phyloP scores from a whole-genome alignment of 805 yeast species.

The Wilhelminamyces savonicus region DNA sequence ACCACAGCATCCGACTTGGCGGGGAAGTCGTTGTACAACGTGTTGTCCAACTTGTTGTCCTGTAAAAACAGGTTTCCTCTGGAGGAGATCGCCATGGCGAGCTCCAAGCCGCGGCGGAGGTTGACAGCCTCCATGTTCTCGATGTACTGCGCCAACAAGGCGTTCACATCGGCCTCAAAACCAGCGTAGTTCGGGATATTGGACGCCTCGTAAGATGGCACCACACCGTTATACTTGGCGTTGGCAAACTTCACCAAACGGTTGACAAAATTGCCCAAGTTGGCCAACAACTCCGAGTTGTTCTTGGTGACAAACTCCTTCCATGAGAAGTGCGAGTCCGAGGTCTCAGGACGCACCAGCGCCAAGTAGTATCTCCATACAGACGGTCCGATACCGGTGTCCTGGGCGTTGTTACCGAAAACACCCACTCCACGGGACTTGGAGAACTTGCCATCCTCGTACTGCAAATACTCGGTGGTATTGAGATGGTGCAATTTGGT shows the following conservation, averaged over 20 bases:
- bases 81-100: slow-evolving; percentile 85
- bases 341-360: slow-evolving; percentile 87
- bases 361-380: slow-evolving; percentile 98
- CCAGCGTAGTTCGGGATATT: slow-evolving; percentile 41
- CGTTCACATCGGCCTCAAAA: slow-evolving; percentile 53
- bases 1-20: slow-evolving; percentile 86
- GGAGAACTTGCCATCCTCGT: slow-evolving; percentile 97
- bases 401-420: slow-evolving; percentile 95
- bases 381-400: slow-evolving; percentile 82
- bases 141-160: slow-evolving; percentile 54
- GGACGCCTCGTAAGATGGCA: slow-evolving; percentile 57
- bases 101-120: slow-evolving; percentile 83
- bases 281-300: slow-evolving; percentile 89
- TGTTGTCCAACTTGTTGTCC: slow-evolving; percentile 91
- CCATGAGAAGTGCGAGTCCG: slow-evolving; percentile 98
- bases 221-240: slow-evolving; percentile 87
- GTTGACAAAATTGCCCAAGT: slow-evolving; percentile 94
- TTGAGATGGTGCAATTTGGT: slow-evolving; percentile 84
- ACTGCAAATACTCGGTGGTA: slow-evolving; percentile 95
- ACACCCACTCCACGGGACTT: slow-evolving; percentile 98
- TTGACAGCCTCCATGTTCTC: slow-evolving; percentile 71
- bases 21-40: slow-evolving; percentile 68
- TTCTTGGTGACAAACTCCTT: slow-evolving; percentile 89
- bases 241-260: slow-evolving; percentile 84
- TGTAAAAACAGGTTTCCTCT: slow-evolving; percentile 95